Evolutionary conservation across 106 monocot genomes (phyloP).

Genomic region (Allium sativum): DNA sequence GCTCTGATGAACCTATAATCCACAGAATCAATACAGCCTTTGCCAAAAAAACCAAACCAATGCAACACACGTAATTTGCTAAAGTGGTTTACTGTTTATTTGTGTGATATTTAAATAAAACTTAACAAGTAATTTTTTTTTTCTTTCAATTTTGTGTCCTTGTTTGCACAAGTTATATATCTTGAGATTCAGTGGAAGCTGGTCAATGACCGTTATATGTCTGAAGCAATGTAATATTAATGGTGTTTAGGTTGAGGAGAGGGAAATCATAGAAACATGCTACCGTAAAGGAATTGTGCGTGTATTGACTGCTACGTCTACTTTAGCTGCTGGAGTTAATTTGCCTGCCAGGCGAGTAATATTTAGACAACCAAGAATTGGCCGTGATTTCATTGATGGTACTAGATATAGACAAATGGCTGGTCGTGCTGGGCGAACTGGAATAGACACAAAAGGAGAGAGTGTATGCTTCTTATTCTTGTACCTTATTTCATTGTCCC

Average conservation of each 20-base stretch:
- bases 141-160: too few relatives aligned
- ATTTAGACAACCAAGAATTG: slow-evolving; percentile 93
- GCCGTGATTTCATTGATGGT: slow-evolving; percentile 98
- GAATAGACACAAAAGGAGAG: slow-evolving; percentile 93
- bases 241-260: slow-evolving; percentile 78
- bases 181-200: too few relatives aligned
- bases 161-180: too few relatives aligned
- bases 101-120: too few relatives aligned
- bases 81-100: too few relatives aligned
- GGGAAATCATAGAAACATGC: slow-evolving; percentile 88
- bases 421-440: slow-evolving; percentile 97
- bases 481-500: slow-evolving; percentile 4
- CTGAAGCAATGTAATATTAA: background rate
- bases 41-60: too few relatives aligned
- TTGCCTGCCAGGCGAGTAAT: slow-evolving; percentile 98
- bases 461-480: slow-evolving; percentile 52
- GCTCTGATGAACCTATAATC: too few relatives aligned
- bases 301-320: slow-evolving; percentile 98
- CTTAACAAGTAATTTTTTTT: too few relatives aligned
- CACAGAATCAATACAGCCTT: too few relatives aligned
- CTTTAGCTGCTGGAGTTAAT: slow-evolving; percentile 98
- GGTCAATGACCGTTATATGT: too few relatives aligned
- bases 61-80: too few relatives aligned
- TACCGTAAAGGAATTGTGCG: slow-evolving; percentile 88
- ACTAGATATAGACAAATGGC: slow-evolving; percentile 97